Evolutionary conservation across 1,284 basidiomycete genomes (phyloP), one percentile per base, ranked within the genome.

Genomic region (Kwoniella shivajii): DNA sequence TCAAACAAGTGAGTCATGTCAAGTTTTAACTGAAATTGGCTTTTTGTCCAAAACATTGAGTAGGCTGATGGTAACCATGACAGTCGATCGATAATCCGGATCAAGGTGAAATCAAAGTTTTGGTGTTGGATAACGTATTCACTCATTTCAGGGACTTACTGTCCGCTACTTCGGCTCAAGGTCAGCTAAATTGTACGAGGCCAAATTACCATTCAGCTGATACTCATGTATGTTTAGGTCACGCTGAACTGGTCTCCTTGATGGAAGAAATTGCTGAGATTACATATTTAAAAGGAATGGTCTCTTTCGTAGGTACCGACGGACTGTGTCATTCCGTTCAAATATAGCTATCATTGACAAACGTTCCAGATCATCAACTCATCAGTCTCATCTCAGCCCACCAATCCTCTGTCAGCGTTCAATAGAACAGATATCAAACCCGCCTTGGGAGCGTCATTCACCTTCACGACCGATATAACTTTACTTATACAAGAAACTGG

Each of bases 401-500:
- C 57, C 24, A 77, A 77, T 54, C 64, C 67, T 1, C 58, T 62
- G 2, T 77, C 75, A 3, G 39, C 55, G 0, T 78, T 78, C 61
- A 72, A 72, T 22, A 63, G 66, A 6, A 73, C 72, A 11, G 67
- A 67, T 9, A 59, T 67, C 54, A 76, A 76, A 50, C 76, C 76
- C 4, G 59, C 71, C 2, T 64, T 77, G 0, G 74, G 76, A 4
- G 59, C 67, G 10, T 54, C 69, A 1, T 74, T 76, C 46, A 65
- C 72, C 0, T 76, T 67, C 59, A 60, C 57, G 26, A 55, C 63
- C 5, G 76, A 78, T 52, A 53, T 72, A 10, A 70, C 72, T 24
- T 60, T 78, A 1, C 59, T 78, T 6, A 38, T 78, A 0, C 75
- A 78, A 55, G 72, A 73, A 48, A 74, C 73, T 4, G 71, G 69